Evolutionary conservation across 2,329 filamentous ascomycete species (phyloP).

Genomic region (Coniochaeta hoffmannii): DNA sequence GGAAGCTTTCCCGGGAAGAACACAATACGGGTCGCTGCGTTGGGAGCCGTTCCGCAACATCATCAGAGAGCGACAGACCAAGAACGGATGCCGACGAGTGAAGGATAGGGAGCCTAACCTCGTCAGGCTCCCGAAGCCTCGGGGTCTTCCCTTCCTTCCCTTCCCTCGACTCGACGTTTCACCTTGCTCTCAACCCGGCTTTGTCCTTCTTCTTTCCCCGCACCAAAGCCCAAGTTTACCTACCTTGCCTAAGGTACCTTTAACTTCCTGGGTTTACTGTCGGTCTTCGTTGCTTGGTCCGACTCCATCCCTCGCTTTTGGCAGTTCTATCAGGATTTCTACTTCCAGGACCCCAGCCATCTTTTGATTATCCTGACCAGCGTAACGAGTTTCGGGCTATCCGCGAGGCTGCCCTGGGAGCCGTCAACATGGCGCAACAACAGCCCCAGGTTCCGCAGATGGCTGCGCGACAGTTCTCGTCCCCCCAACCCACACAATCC

Average conservation of each 20-base stretch:
- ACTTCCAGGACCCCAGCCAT: neutral
- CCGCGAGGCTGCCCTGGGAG: constrained; percentile 3
- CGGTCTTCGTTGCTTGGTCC: neutral
- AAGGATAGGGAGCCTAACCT: constrained; percentile 10
- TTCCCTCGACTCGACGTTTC: neutral
- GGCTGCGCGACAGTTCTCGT: constrained; percentile 5
- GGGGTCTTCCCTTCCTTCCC: constrained; percentile 6
- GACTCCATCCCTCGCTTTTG: neutral
- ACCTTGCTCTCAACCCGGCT: neutral
- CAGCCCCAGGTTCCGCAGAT: constrained; percentile 39
- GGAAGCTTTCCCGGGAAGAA: neutral
- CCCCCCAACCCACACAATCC: neutral
- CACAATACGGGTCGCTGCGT: neutral
- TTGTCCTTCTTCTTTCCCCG: neutral
- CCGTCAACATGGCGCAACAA: constrained; percentile 50
- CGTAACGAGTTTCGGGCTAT: neutral
- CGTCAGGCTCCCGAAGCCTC: constrained; percentile 43
- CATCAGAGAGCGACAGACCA: neutral
- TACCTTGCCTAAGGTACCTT: too few species aligned
- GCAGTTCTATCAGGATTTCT: neutral
- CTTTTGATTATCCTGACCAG: neutral
- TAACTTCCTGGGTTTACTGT: neutral
- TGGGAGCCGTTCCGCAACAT: too few species aligned
- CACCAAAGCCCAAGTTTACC: too few species aligned
- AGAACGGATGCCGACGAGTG: neutral